These are phyloP conservation scores for Lepraria neglecta DNA, from an alignment of 495 filamentous ascomycete species.

Conservation along the genomic window DNA sequence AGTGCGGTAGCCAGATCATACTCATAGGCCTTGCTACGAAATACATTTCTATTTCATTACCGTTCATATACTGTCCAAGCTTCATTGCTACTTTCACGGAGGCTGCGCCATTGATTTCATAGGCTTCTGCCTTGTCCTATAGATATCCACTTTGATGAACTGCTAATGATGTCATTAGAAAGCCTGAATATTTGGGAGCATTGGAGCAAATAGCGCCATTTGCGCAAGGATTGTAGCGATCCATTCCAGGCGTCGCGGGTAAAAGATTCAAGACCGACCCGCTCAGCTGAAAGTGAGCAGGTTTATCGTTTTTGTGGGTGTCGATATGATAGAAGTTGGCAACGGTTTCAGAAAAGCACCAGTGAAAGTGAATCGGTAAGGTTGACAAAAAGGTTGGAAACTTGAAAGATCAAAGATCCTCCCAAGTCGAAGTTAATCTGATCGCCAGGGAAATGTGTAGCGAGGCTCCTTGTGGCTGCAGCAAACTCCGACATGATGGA, in stretches of 20 bases:
- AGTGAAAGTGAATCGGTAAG: neutral
- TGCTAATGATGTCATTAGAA: neutral
- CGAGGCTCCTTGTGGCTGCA: neutral
- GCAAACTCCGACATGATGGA: slow-evolving; percentile 6
- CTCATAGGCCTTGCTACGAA: slow-evolving; percentile 11
- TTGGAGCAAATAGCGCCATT: neutral
- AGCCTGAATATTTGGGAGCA: neutral
- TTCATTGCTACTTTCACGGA: neutral
- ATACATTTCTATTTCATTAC: neutral
- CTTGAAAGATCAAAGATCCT: no score
- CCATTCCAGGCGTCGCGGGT: slow-evolving; percentile 2
- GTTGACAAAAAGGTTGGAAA: no score
- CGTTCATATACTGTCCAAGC: slow-evolving; percentile 1
- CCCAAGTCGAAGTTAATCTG: neutral
- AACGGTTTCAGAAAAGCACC: slow-evolving; percentile 1
- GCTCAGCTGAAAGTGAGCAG: slow-evolving; percentile 1
- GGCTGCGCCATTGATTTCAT: slow-evolving; percentile 10
- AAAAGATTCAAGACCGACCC: neutral
- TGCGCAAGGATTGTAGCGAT: slow-evolving; percentile 19
- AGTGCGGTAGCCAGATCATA: neutral
- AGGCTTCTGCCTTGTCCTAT: neutral
- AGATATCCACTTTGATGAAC: neutral
- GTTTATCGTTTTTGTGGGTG: neutral
- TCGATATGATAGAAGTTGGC: neutral
- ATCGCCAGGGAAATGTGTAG: slow-evolving; percentile 5